Evolutionary conservation across 1,284 basidiomycete genomes (phyloP).

Genomic region (Spongiforma sp.): DNA sequence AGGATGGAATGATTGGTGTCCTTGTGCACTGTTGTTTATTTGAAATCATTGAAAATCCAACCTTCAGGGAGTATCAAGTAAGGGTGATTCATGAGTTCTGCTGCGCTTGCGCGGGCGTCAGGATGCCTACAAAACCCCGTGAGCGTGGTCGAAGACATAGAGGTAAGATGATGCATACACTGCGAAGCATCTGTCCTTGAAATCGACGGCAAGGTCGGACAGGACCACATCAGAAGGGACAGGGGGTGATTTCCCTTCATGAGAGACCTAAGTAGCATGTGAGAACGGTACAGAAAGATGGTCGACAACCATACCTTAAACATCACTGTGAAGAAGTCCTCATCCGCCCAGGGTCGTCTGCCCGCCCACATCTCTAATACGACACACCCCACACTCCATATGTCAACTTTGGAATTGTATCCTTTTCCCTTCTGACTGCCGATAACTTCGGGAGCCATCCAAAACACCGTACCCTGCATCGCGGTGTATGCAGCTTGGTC

Average conservation of each 20-base stretch:
- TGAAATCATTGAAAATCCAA: slow-evolving; percentile 80
- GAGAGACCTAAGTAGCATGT: slow-evolving; percentile 64
- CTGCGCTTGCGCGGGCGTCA: slow-evolving; percentile 83
- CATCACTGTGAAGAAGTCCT: slow-evolving; percentile 92
- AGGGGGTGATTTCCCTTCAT: slow-evolving; percentile 85
- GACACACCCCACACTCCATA: slow-evolving; percentile 98
- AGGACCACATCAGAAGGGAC: slow-evolving; percentile 85
- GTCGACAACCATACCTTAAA: slow-evolving; percentile 70
- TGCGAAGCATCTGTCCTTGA: slow-evolving; percentile 89
- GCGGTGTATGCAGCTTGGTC: slow-evolving; percentile 86
- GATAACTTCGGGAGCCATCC: slow-evolving; percentile 99
- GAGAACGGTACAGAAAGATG: slow-evolving; percentile 1
- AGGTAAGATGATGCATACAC: slow-evolving; percentile 57
- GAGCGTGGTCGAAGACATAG: slow-evolving; percentile 3
- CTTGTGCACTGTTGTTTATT: slow-evolving; percentile 24
- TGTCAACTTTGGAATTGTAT: slow-evolving; percentile 97
- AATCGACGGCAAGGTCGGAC: slow-evolving; percentile 81
- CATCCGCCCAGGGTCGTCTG: slow-evolving; percentile 89
- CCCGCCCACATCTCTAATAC: slow-evolving; percentile 99
- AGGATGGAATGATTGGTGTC: slow-evolving; percentile 21
- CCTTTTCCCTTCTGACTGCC: slow-evolving; percentile 78
- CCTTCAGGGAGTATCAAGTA: slow-evolving; percentile 80
- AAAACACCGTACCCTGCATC: slow-evolving; percentile 98
- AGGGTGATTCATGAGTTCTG: slow-evolving; percentile 82
- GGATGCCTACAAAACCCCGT: slow-evolving; percentile 68